Base-by-base conservation (phyloP, 78 protist species). In the Polysphondylium violaceum region DNA sequence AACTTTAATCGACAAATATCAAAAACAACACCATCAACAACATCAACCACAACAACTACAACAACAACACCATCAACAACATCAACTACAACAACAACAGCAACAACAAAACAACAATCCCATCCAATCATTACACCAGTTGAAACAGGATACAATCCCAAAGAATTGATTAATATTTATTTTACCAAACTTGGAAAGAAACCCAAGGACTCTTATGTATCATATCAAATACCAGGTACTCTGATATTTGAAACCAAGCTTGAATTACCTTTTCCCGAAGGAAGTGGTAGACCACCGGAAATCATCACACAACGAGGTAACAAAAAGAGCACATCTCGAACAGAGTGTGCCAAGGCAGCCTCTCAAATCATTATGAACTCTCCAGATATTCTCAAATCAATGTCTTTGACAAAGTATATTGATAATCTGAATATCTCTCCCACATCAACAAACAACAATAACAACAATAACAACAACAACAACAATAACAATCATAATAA, bases 41-140 rank as follows among this genome's bases (percentile, higher is more conserved):
- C 27, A 29, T 27, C 35, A 6, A 61, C 9, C n/a, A 47, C n/a
- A 23, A 67, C 29, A 36, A 77, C 44, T 21, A 47, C 74, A 63
- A 50, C 60, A 65, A 47, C 41, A 77, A 38, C 71, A 31, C 33
- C 64, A 74, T 35, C 79, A 74, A 56, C 79, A 31, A 55, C 60
- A 53, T 35, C 64, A 74, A 74, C 79, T 55, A 23, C 60, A 72
- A 27, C 86, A 61, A 12, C 85, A 59, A 25, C 33, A 58, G n/a
- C 69, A 25, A 33, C 2, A 40, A 7, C 56, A 4, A 29, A 29
- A 4, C 3, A 3, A 2, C 21, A 35, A 35, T 72, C 36, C 44
- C 25, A 31, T n/a, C 19, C 6, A 29, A 72, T n/a, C 14, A 14
- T 4, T 56, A 14, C 16, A 17, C 5, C 5, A 56, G 29, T 14